Evolutionary conservation across 1,284 basidiomycete species (phyloP).

Genomic region (Amylostereum areolatum): DNA sequence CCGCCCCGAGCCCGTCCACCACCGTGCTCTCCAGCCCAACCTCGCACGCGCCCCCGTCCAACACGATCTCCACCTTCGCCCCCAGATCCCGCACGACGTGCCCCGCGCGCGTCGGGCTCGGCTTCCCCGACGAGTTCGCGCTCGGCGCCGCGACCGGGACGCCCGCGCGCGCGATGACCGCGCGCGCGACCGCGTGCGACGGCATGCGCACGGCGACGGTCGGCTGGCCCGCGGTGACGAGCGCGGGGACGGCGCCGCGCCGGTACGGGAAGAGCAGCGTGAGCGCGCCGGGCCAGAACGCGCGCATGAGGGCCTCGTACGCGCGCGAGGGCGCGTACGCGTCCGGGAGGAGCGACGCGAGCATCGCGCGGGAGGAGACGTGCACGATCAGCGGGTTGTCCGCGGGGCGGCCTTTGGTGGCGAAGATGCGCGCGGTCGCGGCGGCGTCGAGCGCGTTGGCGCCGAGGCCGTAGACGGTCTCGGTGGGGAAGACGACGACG

Average conservation of each 20-base stretch:
- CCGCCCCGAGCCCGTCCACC: conserved; percentile 73
- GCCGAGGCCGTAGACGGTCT: conserved; percentile 97
- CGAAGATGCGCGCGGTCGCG: conserved; percentile 77
- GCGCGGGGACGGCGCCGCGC: conserved; percentile 46
- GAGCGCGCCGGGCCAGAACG: conserved; percentile 95
- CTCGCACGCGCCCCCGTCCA: conserved; percentile 90
- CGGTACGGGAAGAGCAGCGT: conserved; percentile 87
- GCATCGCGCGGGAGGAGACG: conserved; percentile 83
- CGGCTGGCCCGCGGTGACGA: conserved; percentile 73
- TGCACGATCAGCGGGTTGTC: conserved; percentile 99
- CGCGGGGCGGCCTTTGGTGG: conserved; percentile 86
- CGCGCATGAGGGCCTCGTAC: conserved; percentile 70
- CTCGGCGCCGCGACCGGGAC: conserved; percentile 91
- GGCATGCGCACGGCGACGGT: conserved; percentile 96
- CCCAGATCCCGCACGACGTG: conserved; percentile 83
- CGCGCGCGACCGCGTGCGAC: conserved; percentile 86
- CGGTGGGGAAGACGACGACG: conserved; percentile 92
- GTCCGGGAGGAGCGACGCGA: conserved; percentile 62
- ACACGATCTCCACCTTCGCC: conserved; percentile 70
- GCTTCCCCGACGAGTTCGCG: conserved; percentile 92
- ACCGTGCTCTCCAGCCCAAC: conserved; percentile 97
- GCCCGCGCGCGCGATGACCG: conserved; percentile 74
- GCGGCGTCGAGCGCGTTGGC: conserved; percentile 70
- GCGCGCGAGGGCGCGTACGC: conserved; percentile 53
- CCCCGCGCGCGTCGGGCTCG: conserved; percentile 87